A percentile compares a stretch with the other conserved stretches of the same genome.
These are phyloP conservation scores for Aspergillus cavernicola DNA, from an alignment of 495 filamentous ascomycete species.

Conservation along the genomic window DNA sequence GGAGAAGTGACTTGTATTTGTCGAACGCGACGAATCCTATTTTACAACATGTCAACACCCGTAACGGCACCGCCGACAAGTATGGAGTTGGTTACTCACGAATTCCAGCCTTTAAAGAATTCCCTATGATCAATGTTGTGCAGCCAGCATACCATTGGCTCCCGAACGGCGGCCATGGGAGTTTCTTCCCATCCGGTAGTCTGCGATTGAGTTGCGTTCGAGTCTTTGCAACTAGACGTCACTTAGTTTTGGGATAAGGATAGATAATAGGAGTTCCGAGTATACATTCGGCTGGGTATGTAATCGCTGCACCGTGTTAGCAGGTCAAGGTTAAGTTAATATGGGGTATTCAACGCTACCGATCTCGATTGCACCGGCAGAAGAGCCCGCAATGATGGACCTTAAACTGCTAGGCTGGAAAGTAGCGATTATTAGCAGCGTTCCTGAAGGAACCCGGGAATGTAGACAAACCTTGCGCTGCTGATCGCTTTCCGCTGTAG, in stretches of 20 bases:
- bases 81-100: constrained; percentile 50
- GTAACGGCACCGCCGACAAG: background rate
- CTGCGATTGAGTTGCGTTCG: constrained; percentile 88
- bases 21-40: constrained; percentile 97
- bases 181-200: constrained; percentile 73
- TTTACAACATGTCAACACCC: constrained; percentile 3
- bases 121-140: constrained; percentile 94
- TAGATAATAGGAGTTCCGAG: background rate
- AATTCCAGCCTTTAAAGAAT: constrained; percentile 92
- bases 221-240: constrained; percentile 77
- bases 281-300: constrained; percentile 94
- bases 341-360: constrained; percentile 43
- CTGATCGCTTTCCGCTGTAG: constrained; percentile 37
- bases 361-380: constrained; percentile 93
- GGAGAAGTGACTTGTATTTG: constrained; percentile 76
- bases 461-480: constrained; percentile 38
- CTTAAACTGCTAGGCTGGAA: constrained; percentile 71
- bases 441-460: background rate
- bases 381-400: constrained; percentile 83
- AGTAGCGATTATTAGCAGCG: constrained; percentile 16
- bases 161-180: constrained; percentile 96
- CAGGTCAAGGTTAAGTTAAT: background rate
- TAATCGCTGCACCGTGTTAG: constrained; percentile 63
- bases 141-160: constrained; percentile 96
- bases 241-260: constrained; percentile 15